Evolutionary conservation across 169 alveolate genomes (phyloP).

Genomic region (Cystoisospora suis): DNA sequence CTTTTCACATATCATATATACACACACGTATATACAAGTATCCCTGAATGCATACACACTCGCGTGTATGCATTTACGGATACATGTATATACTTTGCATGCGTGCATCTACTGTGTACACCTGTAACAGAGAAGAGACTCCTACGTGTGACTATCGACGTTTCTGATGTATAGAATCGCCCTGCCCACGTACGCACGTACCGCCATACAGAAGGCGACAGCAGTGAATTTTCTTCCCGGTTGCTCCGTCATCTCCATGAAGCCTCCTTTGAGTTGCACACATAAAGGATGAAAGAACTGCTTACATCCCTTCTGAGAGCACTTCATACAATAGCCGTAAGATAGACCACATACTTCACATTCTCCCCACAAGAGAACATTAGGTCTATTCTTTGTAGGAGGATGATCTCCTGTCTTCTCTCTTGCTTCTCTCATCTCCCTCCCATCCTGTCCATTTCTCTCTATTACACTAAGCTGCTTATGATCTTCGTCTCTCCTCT

Average conservation of each 20-base stretch:
- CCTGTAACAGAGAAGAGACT: neutral
- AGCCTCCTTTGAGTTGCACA: slow-evolving; percentile 65
- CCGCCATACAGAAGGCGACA: slow-evolving; percentile 58
- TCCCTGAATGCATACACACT: neutral
- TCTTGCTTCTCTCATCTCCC: no score
- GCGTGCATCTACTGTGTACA: neutral
- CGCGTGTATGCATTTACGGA: neutral
- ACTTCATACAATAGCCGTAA: slow-evolving; percentile 48
- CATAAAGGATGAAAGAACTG: slow-evolving; percentile 58
- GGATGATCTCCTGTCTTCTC: no score
- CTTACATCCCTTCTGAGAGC: slow-evolving; percentile 45
- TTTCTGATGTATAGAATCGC: no score
- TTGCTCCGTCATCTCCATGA: slow-evolving; percentile 65
- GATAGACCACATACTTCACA: slow-evolving; percentile 59
- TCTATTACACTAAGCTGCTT: no score
- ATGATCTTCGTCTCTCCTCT: no score
- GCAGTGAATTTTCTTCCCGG: slow-evolving; percentile 32
- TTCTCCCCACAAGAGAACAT: neutral
- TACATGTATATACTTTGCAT: neutral
- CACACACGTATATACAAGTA: neutral
- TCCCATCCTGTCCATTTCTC: no score
- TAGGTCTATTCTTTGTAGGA: no score
- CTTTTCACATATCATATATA: neutral
- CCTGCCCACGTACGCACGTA: no score
- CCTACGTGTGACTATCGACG: neutral